phyloP scores from a whole-genome alignment of 176 grass and related monocot species.

The Rhipidocladum racemiflorum region DNA sequence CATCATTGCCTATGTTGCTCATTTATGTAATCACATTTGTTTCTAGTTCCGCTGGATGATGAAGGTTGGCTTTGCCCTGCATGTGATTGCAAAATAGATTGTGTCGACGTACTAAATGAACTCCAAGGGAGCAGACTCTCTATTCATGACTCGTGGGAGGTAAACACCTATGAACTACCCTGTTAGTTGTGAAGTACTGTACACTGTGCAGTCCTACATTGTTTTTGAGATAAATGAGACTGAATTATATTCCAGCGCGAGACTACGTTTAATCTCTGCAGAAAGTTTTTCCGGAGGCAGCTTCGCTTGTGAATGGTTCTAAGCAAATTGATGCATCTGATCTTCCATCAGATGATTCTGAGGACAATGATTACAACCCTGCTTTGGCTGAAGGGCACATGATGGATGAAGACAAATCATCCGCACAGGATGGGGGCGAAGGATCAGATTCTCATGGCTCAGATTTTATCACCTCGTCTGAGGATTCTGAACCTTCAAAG shows the following conservation, averaged over 20 bases:
- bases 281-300: slow-evolving; percentile 94
- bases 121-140: slow-evolving; percentile 72
- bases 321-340: slow-evolving; percentile 49
- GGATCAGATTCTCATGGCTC: slow-evolving; percentile 55
- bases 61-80: slow-evolving; percentile 90
- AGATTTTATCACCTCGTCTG: slow-evolving; percentile 53
- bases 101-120: slow-evolving; percentile 85
- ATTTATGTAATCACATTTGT: slow-evolving; percentile 30
- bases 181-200: slow-evolving; percentile 6
- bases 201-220: background rate
- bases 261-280: slow-evolving; percentile 38
- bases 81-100: slow-evolving; percentile 88
- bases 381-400: slow-evolving; percentile 29
- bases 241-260: slow-evolving; percentile 21
- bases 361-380: slow-evolving; percentile 61
- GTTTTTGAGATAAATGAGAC: slow-evolving; percentile 10
- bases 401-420: slow-evolving; percentile 33
- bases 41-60: slow-evolving; percentile 78
- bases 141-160: slow-evolving; percentile 91
- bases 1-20: background rate
- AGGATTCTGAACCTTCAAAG: slow-evolving; percentile 35
- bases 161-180: slow-evolving; percentile 39
- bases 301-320: slow-evolving; percentile 50
- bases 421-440: slow-evolving; percentile 38
- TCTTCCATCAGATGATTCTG: slow-evolving; percentile 60